Percentiles rank a stretch among this genome's conserved stretches.
Evolutionary conservation across 352 stramenopile species (phyloP).

Genomic region (Blastocystis sp.): DNA sequence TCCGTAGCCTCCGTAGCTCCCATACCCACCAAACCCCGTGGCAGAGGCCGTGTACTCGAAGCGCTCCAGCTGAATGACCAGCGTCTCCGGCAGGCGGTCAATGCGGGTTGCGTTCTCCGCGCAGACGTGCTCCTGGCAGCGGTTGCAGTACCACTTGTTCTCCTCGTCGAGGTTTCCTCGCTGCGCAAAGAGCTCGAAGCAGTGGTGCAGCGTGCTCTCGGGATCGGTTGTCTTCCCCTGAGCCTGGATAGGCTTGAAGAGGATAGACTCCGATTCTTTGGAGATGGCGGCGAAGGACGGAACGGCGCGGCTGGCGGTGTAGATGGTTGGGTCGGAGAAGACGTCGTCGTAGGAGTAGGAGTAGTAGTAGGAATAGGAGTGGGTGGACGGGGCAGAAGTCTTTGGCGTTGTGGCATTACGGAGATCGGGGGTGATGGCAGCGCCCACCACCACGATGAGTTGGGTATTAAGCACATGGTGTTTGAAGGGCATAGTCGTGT

Average conservation of each 20-base stretch:
- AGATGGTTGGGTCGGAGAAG: background rate
- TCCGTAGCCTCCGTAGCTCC: background rate
- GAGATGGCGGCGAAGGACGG: background rate
- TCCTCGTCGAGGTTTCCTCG: constrained; percentile 31
- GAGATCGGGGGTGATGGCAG: too few relatives aligned
- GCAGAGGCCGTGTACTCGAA: constrained; percentile 41
- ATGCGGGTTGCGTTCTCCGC: constrained; percentile 42
- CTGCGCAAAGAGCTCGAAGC: background rate
- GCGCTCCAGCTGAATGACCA: constrained; percentile 59
- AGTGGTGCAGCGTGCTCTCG: background rate
- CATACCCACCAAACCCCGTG: background rate
- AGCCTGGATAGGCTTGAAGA: too few relatives aligned
- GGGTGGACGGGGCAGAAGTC: too few relatives aligned
- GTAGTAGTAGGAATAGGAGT: background rate
- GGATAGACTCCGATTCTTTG: too few relatives aligned
- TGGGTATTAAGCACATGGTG: too few relatives aligned
- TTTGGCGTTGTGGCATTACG: too few relatives aligned
- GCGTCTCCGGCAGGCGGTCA: constrained; percentile 19
- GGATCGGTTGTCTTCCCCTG: background rate
- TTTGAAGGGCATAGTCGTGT: too few relatives aligned
- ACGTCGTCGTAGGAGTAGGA: background rate
- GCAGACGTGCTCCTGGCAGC: constrained; percentile 27
- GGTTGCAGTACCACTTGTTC: constrained; percentile 59
- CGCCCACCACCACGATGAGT: too few relatives aligned
- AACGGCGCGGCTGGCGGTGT: too few relatives aligned